Evolutionary conservation across 768 basidiomycete genomes (phyloP), one percentile per base, ranked within the genome.

Genomic region (Mycena rosella): DNA sequence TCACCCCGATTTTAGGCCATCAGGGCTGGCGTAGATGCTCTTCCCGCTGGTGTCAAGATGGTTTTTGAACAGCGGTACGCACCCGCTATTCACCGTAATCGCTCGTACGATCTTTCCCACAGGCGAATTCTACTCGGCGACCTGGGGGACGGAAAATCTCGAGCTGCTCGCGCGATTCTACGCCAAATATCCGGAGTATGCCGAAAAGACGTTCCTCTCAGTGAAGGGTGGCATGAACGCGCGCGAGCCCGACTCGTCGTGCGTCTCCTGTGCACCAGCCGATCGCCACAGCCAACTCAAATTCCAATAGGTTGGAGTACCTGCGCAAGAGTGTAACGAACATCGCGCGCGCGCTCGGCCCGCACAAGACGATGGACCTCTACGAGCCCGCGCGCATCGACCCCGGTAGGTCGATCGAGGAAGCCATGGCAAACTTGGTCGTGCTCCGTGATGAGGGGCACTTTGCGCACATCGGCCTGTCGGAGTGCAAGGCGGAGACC

Each of bases 1-100:
- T n/a, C n/a, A n/a, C n/a, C n/a, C n/a, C 85, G 86, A 17, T 91
- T 92, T 66, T 86, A 84, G 29, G 80, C 88, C 2, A 90, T 92
- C 80, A 88, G 87, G 73, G 84, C 83, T 5, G 84, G n/a, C n/a
- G n/a, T n/a, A n/a, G n/a, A n/a, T n/a, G n/a, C n/a, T n/a, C n/a
- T n/a, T n/a, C n/a, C n/a, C 6, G 66, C 78, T 0, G 85, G 82
- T 11, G 76, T 75, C 30, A 87, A 87, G 73, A 83, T 85, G 72
- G 66, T 88, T 49, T 48, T 68, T 40, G 38, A 40, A 40, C 38
- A 40, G 38, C 38, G 38, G 38, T 40, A 15, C 17, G 38, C 17
- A 18, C 17, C n/a, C n/a, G n/a, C n/a, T n/a, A n/a, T n/a, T n/a
- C n/a, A n/a, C n/a, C n/a, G n/a, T n/a, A n/a, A n/a, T n/a, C n/a